Base-by-base conservation (phyloP, 2,329 filamentous ascomycete genomes). In the Penicillium sp. region DNA sequence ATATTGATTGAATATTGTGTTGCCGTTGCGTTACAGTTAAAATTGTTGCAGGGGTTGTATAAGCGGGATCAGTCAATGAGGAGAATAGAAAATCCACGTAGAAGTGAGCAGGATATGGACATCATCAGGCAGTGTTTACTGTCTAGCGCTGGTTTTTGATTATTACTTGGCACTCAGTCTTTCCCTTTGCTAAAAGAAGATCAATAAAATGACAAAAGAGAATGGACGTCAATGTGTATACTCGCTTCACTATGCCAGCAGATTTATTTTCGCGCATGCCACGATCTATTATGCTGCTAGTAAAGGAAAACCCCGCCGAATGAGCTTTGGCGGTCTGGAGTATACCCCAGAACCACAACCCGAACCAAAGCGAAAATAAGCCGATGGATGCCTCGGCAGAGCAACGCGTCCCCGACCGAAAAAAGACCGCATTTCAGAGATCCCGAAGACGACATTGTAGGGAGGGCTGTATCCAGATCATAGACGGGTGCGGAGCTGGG, bases 361-460 rank as follows among this genome's bases (percentile, higher is more conserved):
- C 40, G 24, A 50, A 48, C 35, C 20, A 20, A 4, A 45, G 59
- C 62, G 62, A 66, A 61, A 65, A 65, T 64, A 59, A 63, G 50
- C 51, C 63, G 59, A 62, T 56, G 35, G 26, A 40, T 47, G 22
- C 49, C 48, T 64, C 57, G 61, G 62, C 29, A 59, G 47, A 50
- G 24, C 42, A 13, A 45, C 20, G 5, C 18, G 18, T 37, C 40
- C 31, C 56, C 62, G 62, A 60, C 60, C 63, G 61, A 58, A 39
- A 55, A 42, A 53, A 24, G 24, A 39, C 29, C 38, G 38, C n/a
- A n/a, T 5, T 29, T 42, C 38, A 46, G 53, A 45, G 45, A 62
- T 62, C 44, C 57, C 62, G 61, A 63, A 43, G 32, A 43, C 53
- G 50, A 42, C 53, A 62, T 58, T 24, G n/a, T 54, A 40, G 40